phyloP scores from a whole-genome alignment of 2,329 filamentous ascomycete genomes.

The Pestalotiopsis sp. region DNA sequence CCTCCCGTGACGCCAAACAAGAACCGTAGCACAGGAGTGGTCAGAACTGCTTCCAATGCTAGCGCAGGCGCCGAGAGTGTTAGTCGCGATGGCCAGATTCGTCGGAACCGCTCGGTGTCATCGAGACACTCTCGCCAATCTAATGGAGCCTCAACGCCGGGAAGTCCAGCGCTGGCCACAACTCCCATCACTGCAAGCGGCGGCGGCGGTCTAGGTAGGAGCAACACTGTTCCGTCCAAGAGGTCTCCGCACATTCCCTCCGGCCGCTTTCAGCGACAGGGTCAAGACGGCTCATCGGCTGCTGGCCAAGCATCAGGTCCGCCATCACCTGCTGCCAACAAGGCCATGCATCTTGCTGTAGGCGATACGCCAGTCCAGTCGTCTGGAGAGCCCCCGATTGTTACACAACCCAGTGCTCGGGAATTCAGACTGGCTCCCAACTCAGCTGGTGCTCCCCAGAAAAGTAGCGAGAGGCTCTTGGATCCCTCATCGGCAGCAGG shows the following conservation, averaged over 20 bases:
- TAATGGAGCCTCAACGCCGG: slow-evolving; percentile 70
- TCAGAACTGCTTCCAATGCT: slow-evolving; percentile 81
- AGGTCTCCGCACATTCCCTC: slow-evolving; percentile 74
- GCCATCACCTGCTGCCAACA: slow-evolving; percentile 49
- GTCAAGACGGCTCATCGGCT: slow-evolving; percentile 26
- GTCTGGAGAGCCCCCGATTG: slow-evolving; percentile 30
- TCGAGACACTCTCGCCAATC: slow-evolving; percentile 84
- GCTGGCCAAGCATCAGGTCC: slow-evolving; percentile 47
- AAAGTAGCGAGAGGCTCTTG: slow-evolving; percentile 53
- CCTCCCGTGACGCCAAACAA: slow-evolving; percentile 50
- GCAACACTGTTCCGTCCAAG: slow-evolving; percentile 93
- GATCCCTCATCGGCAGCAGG: slow-evolving; percentile 37
- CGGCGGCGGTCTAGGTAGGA: slow-evolving; percentile 61
- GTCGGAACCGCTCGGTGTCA: slow-evolving; percentile 89
- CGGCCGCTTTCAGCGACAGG: slow-evolving; percentile 59
- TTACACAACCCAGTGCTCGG: slow-evolving; percentile 29
- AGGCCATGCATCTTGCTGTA: slow-evolving; percentile 35
- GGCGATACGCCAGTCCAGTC: slow-evolving; percentile 29
- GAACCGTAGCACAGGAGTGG: slow-evolving; percentile 60
- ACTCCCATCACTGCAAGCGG: slow-evolving; percentile 40
- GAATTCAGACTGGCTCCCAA: slow-evolving; percentile 30
- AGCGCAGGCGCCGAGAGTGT: slow-evolving; percentile 89
- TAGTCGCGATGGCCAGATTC: slow-evolving; percentile 75
- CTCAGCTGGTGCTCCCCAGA: slow-evolving; percentile 35
- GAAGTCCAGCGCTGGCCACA: slow-evolving; percentile 57